Base-by-base conservation (phyloP, 2,329 filamentous ascomycete species). In the Diaporthe nobilis region DNA sequence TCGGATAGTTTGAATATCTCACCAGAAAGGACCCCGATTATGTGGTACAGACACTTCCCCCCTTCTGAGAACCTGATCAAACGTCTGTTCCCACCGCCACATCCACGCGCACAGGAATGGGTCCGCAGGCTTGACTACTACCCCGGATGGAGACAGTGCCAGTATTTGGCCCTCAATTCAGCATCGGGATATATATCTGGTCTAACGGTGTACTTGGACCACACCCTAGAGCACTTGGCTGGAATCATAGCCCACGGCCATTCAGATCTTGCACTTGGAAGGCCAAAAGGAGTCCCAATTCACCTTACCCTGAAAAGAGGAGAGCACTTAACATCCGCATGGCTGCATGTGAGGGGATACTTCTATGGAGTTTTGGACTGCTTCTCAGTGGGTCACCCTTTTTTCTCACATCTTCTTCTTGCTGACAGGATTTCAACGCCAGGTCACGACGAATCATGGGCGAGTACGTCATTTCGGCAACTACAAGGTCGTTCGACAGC, bases 121-220 rank as follows among this genome's bases (percentile, higher is more conserved):
- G 61, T 65, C 34, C 55, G 49, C 39, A n/a, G 10, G 34, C 34
- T 71, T 12, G 51, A 71, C 20, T 71, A 71, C 39, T 71, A 60
- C 51, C 53, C 25, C 10, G 37, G 53, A 55, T 58, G 68, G 68
- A 71, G 51, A 42, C 68, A 71, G 34, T 71, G 68, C 37, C 68
- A 71, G 49, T 71, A 71, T 58, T n/a, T 71, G 20, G 51, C 51
- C 20, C 67, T 71, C 34, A 31, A 15, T 22, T 34, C 51, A 57
- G 37, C 34, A 13, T 71, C 67, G 22, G 67, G 51, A 31, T 71
- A 71, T 20, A 28, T 37, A 31, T 42, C 67, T 47, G 51, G 67
- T 13, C n/a, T 71, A 10, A 71, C 67, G 51, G 67, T 71, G 67
- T 71, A 71, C 51, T 31, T 71, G 37, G 22, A 9, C 25, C 4